Conservation (phyloP, 345 rosid species). For the Cardamine occulta region DNA sequence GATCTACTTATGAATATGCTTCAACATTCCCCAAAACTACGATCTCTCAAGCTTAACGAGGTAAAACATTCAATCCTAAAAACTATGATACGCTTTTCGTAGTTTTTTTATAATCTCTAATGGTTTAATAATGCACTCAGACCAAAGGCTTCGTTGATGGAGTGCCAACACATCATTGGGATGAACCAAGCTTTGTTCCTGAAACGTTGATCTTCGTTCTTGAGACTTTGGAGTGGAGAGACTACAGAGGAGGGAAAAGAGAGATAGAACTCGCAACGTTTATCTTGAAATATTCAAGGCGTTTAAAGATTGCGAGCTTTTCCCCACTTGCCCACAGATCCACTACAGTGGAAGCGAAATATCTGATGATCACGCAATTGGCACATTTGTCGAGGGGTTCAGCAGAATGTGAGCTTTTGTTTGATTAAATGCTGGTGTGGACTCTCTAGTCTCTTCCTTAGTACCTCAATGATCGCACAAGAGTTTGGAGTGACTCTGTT, state of each 20-base stretch:
- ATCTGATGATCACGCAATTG: constrained; percentile 8
- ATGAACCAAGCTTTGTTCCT: constrained; percentile 23
- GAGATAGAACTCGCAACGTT: too few species aligned
- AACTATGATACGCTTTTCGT: neutral
- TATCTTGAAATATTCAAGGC: constrained; percentile 4
- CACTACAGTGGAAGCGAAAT: neutral
- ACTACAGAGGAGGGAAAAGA: too few species aligned
- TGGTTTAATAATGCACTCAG: constrained; percentile 3
- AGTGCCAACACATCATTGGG: neutral
- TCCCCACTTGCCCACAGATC: neutral
- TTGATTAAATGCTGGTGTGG: constrained; percentile 1
- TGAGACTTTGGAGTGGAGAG: too few species aligned
- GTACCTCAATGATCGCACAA: neutral
- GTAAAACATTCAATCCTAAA: neutral
- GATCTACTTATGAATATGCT: constrained; percentile 27
- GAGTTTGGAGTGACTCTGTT: neutral
- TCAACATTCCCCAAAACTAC: constrained; percentile 24
- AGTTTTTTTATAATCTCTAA: neutral
- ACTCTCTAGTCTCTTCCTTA: neutral
- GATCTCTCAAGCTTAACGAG: constrained; percentile 21
- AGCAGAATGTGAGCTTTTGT: constrained; percentile 17
- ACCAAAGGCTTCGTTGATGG: neutral
- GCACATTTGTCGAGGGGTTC: constrained; percentile 14
- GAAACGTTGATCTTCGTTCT: neutral
- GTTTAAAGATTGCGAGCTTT: too few species aligned